These are phyloP conservation scores for Nyssa sinensis DNA, from an alignment of 148 eudicot genomes.

Conservation along the genomic window DNA sequence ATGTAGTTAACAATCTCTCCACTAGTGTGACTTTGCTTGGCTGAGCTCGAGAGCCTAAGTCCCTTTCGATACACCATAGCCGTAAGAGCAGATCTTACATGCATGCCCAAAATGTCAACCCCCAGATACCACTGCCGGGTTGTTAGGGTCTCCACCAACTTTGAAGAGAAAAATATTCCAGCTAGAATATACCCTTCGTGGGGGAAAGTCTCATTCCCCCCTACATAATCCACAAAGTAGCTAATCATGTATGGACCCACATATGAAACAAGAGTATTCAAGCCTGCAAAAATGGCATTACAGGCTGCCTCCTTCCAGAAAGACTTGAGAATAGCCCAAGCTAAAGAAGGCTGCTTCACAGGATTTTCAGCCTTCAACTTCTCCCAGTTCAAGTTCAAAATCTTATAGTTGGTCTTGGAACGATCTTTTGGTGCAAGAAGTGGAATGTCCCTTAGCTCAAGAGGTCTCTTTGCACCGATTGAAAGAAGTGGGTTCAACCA, in stretches of 20 bases:
- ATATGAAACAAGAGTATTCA: slow-evolving; percentile 73
- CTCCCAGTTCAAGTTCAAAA: slow-evolving; percentile 76
- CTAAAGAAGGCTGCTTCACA: slow-evolving; percentile 61
- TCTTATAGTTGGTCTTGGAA: slow-evolving; percentile 71
- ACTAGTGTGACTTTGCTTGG: slow-evolving; percentile 78
- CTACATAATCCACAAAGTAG: slow-evolving; percentile 85
- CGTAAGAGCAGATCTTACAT: slow-evolving; percentile 83
- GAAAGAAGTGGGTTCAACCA: slow-evolving; percentile 92
- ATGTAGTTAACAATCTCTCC: slow-evolving; percentile 95
- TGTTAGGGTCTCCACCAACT: slow-evolving; percentile 77
- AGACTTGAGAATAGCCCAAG: slow-evolving; percentile 73
- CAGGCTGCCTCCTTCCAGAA: slow-evolving; percentile 85
- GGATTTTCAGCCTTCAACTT: slow-evolving; percentile 63
- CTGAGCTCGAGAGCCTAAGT: slow-evolving; percentile 72
- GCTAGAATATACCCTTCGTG: slow-evolving; percentile 89
- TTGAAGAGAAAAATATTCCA: slow-evolving; percentile 67
- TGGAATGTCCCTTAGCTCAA: slow-evolving; percentile 86
- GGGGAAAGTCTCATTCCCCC: slow-evolving; percentile 60
- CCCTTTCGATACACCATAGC: slow-evolving; percentile 86
- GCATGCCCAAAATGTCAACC: slow-evolving; percentile 84
- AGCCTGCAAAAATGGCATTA: slow-evolving; percentile 78
- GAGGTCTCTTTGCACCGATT: slow-evolving; percentile 84
- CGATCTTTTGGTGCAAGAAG: slow-evolving; percentile 87
- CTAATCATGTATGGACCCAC: slow-evolving; percentile 95
- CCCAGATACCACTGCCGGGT: slow-evolving; percentile 86